Conservation (phyloP, 805 yeast genomes). For the Yamadazyma ubonensis region DNA sequence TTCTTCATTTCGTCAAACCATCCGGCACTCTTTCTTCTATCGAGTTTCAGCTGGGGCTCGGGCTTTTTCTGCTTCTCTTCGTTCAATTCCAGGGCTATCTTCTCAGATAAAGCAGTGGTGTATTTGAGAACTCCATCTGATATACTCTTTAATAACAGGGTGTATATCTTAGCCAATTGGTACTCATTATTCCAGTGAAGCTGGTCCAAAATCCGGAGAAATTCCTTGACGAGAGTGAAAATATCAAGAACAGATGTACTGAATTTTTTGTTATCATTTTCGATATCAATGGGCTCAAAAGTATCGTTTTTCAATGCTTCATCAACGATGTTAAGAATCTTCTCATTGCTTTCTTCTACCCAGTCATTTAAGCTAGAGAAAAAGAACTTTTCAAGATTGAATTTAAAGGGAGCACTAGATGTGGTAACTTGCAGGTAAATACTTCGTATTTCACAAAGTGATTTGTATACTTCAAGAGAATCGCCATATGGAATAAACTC, state of each 20-base stretch:
- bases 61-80: slow-evolving; percentile 26
- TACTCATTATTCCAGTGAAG: slow-evolving; percentile 65
- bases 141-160: slow-evolving; percentile 59
- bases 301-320: slow-evolving; percentile 59
- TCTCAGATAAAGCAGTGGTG: slow-evolving; percentile 36
- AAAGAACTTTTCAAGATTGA: slow-evolving; percentile 58
- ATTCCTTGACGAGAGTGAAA: slow-evolving; percentile 59
- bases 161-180: slow-evolving; percentile 62
- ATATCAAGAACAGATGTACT: slow-evolving; percentile 69
- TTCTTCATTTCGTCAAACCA: slow-evolving; percentile 57
- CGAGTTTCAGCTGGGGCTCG: slow-evolving; percentile 18
- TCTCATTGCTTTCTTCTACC: slow-evolving; percentile 45
- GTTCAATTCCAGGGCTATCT: slow-evolving; percentile 44
- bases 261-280: slow-evolving; percentile 38
- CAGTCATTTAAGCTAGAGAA: slow-evolving; percentile 37
- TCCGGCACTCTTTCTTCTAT: slow-evolving; percentile 23
- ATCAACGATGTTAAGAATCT: slow-evolving; percentile 48
- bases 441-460: slow-evolving; percentile 51
- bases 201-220: slow-evolving; percentile 53
- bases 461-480: slow-evolving; percentile 55
- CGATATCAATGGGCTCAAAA: slow-evolving; percentile 51
- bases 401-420: slow-evolving; percentile 41
- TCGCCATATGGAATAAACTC: slow-evolving; percentile 50
- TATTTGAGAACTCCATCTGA: slow-evolving; percentile 60
- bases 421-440: slow-evolving; percentile 49